Conservation (phyloP, 169 alveolate genomes). For the Plasmodium billcollinsi region DNA sequence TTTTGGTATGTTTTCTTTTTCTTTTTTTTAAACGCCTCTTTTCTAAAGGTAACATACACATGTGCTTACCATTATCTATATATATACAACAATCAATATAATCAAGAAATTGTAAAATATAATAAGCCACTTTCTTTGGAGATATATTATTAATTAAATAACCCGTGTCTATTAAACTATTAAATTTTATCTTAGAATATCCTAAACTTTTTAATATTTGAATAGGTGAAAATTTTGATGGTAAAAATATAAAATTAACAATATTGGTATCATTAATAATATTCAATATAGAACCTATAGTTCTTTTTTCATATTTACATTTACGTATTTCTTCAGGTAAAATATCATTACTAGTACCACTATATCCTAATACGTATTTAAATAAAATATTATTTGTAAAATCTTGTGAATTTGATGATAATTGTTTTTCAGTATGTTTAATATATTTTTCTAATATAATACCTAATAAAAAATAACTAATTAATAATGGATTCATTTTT, state of each 20-base stretch:
- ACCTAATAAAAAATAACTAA: conserved; percentile 86
- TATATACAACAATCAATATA: conserved; percentile 74
- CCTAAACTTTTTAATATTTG: conserved; percentile 46
- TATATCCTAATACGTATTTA: conserved; percentile 92
- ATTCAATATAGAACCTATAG: conserved; percentile 90
- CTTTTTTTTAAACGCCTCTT: not conserved
- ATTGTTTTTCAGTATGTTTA: conserved; percentile 89
- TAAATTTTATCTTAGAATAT: conserved; percentile 48
- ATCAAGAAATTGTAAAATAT: conserved; percentile 57
- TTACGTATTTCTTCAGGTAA: conserved; percentile 91
- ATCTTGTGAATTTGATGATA: conserved; percentile 93
- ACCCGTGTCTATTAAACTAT: conserved; percentile 70
- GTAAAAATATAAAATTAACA: conserved; percentile 72
- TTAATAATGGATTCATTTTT: conserved; percentile 85
- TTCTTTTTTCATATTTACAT: conserved; percentile 91
- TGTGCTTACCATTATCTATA: conserved; percentile 77
- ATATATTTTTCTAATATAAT: conserved; percentile 88
- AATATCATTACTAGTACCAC: conserved; percentile 95
- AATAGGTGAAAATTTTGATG: conserved; percentile 64
- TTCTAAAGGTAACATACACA: conserved; percentile 76
- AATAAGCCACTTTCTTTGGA: conserved; percentile 71
- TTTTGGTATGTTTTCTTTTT: conserved; percentile 25
- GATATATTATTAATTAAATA: conserved; percentile 72
- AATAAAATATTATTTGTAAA: conserved; percentile 90
- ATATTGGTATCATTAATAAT: conserved; percentile 81